Percentiles rank a stretch among this genome's conserved stretches.
These are phyloP conservation scores for Pseudopyricularia cyperi DNA, from an alignment of 2,329 filamentous ascomycete species.

Conservation along the genomic window DNA sequence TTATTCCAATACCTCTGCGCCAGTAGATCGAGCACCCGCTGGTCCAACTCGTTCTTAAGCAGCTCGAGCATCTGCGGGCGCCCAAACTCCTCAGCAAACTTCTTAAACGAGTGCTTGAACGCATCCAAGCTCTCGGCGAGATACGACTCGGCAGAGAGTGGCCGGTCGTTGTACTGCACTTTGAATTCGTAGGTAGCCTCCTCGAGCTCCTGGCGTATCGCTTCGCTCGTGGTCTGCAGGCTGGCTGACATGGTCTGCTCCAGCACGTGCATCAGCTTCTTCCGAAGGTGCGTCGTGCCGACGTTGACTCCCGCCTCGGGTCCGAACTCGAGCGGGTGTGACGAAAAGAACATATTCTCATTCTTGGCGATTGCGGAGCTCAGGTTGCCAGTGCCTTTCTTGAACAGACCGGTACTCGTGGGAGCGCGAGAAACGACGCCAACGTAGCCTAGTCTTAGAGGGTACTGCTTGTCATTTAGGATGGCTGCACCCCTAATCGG, in stretches of 20 bases:
- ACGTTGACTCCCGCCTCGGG: conserved; percentile 59
- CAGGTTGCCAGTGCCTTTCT: conserved; percentile 68
- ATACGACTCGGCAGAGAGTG: conserved; percentile 90
- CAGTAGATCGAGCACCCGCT: conserved; percentile 84
- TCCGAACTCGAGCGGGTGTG: conserved; percentile 72
- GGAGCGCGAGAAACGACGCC: conserved; percentile 85
- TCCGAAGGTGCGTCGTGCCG: conserved; percentile 75
- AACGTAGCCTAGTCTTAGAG: conserved; percentile 87
- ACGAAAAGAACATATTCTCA: conserved; percentile 74
- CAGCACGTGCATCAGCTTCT: conserved; percentile 93
- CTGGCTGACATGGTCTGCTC: conserved; percentile 96
- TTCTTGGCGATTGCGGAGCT: conserved; percentile 73
- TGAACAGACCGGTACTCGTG: conserved; percentile 59
- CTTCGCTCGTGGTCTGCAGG: conserved; percentile 77
- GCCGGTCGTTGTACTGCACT: conserved; percentile 96
- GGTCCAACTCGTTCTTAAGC: conserved; percentile 84
- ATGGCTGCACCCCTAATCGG: conserved; percentile 65
- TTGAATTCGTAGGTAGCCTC: conserved; percentile 98
- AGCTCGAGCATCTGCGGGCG: conserved; percentile 79
- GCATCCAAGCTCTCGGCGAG: conserved; percentile 87
- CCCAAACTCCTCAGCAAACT: conserved; percentile 81
- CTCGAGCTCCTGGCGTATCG: conserved; percentile 87
- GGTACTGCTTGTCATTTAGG: conserved; percentile 82
- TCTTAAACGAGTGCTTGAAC: conserved; percentile 97
- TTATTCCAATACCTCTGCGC: conserved; percentile 97